Evolutionary conservation across 2,329 filamentous ascomycete species (phyloP), one percentile per base, ranked within the genome.

Genomic region (Lecanoromycetidae sp.): DNA sequence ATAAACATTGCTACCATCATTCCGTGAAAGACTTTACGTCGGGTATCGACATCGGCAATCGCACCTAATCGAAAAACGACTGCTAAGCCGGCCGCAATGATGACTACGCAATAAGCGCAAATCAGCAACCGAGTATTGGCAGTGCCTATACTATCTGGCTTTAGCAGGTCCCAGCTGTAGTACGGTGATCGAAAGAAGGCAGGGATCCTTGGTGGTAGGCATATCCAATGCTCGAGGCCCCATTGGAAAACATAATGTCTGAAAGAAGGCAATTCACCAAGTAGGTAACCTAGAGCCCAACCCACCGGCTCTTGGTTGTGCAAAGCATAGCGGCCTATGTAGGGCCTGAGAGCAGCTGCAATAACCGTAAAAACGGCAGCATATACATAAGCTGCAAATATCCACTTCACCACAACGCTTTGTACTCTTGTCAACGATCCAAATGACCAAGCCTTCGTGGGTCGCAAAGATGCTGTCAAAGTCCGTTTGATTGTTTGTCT

Each of bases 1-100:
- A 96, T 72, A 47, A 98, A 81, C 86, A 98, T 95, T 47, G 80
- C 79, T 6, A 96, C 90, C 84, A 96, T 96, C 75, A 90, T 94
- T 56, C 93, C 93, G 63, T 98, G 91, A 63, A 98, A 98, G 20
- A 96, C 85, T 64, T 98, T 98, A 42, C 91, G 80, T 41, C 91
- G 78, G 1, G 91, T 98, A 65, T 98, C 91, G 38, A 98, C 90
- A 65, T 95, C 88, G 55, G 84, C 88, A 41, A 85, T 70, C 3
- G 79, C 71, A 33, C 82, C 84, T 30, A 94, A 74, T 34, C 74
- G 77, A 44, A 91, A 77, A 6, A 95, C 85, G 3, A 84, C 71
- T 8, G 79, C 66, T 29, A 96, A 72, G 1, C 90, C 91, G 1
- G 78, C 60, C 13, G 76, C 61, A 13, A 96, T 74, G 46, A 93